Percentiles rank a stretch among this genome's conserved stretches.
Conservation (phyloP, 2,329 filamentous ascomycete genomes). For the Phaeosphaeriaceae sp. region DNA sequence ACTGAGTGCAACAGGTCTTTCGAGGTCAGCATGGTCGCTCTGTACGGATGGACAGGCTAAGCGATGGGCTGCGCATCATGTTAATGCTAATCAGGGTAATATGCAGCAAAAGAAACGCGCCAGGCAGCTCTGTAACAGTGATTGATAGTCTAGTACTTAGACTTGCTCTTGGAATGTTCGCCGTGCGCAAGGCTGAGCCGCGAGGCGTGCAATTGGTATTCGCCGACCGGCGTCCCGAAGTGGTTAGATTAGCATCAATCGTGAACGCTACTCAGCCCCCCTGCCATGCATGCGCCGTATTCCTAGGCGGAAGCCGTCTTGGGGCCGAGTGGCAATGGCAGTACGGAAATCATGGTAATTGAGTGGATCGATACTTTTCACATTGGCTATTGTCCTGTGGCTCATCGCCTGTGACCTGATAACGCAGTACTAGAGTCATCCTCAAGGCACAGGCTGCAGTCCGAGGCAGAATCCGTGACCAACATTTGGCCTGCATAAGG, state of each 20-base stretch:
- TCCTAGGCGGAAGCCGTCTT: background rate
- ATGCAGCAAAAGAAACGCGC: background rate
- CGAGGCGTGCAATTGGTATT: constrained; percentile 8
- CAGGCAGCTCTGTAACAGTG: background rate
- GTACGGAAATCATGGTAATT: background rate
- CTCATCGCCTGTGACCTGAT: background rate
- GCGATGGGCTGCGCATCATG: background rate
- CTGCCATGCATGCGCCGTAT: constrained; percentile 5
- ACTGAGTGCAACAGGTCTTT: background rate
- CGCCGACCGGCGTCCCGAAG: constrained; percentile 13
- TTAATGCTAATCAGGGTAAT: background rate
- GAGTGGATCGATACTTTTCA: background rate
- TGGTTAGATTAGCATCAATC: constrained; percentile 9
- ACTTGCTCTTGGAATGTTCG: background rate
- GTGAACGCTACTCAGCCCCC: constrained; percentile 10
- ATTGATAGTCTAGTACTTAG: background rate
- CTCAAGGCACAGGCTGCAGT: background rate
- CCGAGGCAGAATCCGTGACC: background rate
- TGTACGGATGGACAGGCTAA: background rate
- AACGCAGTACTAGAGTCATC: background rate
- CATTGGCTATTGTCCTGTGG: constrained; percentile 5
- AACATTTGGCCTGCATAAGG: background rate
- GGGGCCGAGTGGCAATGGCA: background rate
- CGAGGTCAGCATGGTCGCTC: background rate
- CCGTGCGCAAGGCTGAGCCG: constrained; percentile 13